These are phyloP conservation scores for Verbascum thapsus DNA, from an alignment of 257 asterid species.

Conservation along the genomic window DNA sequence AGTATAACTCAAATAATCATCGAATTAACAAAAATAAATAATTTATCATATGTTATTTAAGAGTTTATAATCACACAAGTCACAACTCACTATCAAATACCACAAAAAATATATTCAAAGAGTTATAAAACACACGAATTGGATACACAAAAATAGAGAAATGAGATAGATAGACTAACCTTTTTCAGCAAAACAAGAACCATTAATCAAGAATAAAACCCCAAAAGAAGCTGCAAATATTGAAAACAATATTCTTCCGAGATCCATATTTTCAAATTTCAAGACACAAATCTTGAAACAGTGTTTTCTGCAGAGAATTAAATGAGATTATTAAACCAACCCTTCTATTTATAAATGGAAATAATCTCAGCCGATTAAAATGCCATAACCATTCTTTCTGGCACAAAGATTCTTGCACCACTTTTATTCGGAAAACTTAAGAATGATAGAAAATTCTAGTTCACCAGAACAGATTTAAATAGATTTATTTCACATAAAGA, in stretches of 20 bases:
- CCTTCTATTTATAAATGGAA: slow-evolving; percentile 30
- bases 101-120: too few relatives aligned
- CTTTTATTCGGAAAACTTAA: neutral
- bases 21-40: too few relatives aligned
- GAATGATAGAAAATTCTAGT: slow-evolving; percentile 21
- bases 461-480: slow-evolving; percentile 19
- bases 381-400: slow-evolving; percentile 8
- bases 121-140: too few relatives aligned
- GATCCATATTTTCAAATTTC: slow-evolving; percentile 22
- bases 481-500: slow-evolving; percentile 27
- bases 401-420: slow-evolving; percentile 34
- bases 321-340: slow-evolving; percentile 16
- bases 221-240: slow-evolving; percentile 21
- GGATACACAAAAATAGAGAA: neutral
- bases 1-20: too few relatives aligned
- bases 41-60: too few relatives aligned
- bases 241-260: neutral
- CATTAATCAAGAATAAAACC: slow-evolving; percentile 34
- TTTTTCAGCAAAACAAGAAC: slow-evolving; percentile 52
- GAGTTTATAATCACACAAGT: too few relatives aligned
- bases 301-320: neutral
- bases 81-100: too few relatives aligned
- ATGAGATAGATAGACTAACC: slow-evolving; percentile 34
- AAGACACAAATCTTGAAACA: neutral
- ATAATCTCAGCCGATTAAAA: neutral